phyloP scores from a whole-genome alignment of 345 rosid species.

The Eucalyptus brandiana region DNA sequence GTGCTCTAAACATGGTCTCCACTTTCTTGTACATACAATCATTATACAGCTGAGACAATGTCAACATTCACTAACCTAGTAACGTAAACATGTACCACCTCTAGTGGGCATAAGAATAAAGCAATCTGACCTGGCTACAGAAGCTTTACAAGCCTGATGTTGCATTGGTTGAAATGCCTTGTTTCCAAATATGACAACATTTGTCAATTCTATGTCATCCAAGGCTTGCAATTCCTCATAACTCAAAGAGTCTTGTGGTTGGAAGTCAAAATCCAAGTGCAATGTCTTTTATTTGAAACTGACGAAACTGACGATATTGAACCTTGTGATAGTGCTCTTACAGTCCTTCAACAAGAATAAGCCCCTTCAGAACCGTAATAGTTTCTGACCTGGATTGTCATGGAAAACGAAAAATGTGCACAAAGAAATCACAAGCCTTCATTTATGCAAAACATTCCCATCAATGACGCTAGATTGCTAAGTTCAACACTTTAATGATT shows the following conservation, averaged over 20 bases:
- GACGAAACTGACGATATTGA: slow-evolving; percentile 25
- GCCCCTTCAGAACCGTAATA: background rate
- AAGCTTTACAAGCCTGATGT: slow-evolving; percentile 76
- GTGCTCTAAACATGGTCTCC: too few species aligned
- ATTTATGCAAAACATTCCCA: too few species aligned
- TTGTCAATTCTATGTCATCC: slow-evolving; percentile 79
- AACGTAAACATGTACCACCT: slow-evolving; percentile 86
- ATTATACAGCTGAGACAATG: too few species aligned
- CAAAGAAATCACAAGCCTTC: background rate
- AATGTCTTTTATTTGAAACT: slow-evolving; percentile 13
- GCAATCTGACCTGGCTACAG: slow-evolving; percentile 53
- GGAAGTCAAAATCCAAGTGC: slow-evolving; percentile 1
- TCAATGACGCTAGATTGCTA: background rate
- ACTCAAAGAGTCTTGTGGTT: slow-evolving; percentile 27
- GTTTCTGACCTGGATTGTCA: background rate
- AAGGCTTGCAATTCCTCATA: slow-evolving; percentile 55
- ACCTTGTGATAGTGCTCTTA: slow-evolving; percentile 16
- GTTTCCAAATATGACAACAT: slow-evolving; percentile 42
- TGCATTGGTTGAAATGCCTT: slow-evolving; percentile 54
- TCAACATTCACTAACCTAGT: slow-evolving; percentile 50
- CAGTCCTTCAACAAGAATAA: slow-evolving; percentile 32
- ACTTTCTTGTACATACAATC: too few species aligned
- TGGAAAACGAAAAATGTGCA: background rate
- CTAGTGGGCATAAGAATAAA: slow-evolving; percentile 90
- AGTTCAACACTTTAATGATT: background rate